phyloP scores from a whole-genome alignment of 352 stramenopile genomes.

The Phytophthora macrochlamydospora region DNA sequence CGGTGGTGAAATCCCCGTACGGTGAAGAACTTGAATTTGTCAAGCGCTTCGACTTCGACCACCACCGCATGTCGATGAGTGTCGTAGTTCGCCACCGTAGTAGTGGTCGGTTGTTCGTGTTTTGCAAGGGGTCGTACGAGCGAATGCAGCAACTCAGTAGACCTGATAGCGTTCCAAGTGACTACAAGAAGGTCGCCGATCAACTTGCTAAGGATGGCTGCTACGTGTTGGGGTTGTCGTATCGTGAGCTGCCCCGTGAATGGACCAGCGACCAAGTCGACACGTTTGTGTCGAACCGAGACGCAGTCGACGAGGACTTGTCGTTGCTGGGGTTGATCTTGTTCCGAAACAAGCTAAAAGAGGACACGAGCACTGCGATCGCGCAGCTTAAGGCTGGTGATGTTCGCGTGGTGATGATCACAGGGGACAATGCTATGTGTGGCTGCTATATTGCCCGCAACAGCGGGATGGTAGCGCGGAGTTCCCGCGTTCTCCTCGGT shows the following conservation, averaged over 20 bases:
- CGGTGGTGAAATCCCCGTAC: conserved; percentile 19
- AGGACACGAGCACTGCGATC: conserved; percentile 59
- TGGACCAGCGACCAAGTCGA: conserved; percentile 33
- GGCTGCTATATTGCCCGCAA: conserved; percentile 44
- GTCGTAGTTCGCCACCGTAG: conserved; percentile 61
- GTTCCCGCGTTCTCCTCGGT: conserved; percentile 41
- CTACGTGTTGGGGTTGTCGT: conserved; percentile 69
- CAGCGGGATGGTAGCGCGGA: conserved; percentile 29
- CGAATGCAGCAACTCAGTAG: conserved; percentile 61
- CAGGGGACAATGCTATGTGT: conserved; percentile 59
- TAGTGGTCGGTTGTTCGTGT: conserved; percentile 53
- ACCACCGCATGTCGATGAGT: conserved; percentile 83
- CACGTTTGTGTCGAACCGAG: conserved; percentile 48
- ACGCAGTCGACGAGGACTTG: conserved; percentile 67
- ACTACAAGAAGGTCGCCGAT: conserved; percentile 51
- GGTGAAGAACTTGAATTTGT: conserved; percentile 56
- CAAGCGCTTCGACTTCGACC: conserved; percentile 89
- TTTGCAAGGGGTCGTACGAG: conserved; percentile 84
- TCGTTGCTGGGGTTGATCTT: conserved; percentile 68
- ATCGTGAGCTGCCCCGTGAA: conserved; percentile 20
- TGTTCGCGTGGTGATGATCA: conserved; percentile 76
- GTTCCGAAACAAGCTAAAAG: conserved; percentile 78
- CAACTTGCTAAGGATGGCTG: conserved; percentile 52
- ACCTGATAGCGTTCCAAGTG: conserved; percentile 49
- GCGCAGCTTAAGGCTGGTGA: conserved; percentile 52